These are phyloP conservation scores for Trifolium pratense DNA, from an alignment of 306 rosid genomes.

Conservation along the genomic window DNA sequence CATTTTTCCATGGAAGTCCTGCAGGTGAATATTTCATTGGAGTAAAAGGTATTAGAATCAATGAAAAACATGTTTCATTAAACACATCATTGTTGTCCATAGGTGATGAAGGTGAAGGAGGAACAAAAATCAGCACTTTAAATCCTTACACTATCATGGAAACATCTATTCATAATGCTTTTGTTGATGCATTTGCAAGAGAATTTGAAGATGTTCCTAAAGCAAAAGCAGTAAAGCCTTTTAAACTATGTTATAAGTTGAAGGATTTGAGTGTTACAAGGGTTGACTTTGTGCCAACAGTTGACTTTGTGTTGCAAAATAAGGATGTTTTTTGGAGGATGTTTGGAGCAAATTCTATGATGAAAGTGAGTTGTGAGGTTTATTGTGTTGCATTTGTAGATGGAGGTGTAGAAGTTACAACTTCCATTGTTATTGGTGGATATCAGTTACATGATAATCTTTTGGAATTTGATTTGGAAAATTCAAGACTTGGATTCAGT, in stretches of 20 bases:
- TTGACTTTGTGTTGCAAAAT: slow-evolving; percentile 54
- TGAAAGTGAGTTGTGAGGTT: slow-evolving; percentile 36
- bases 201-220: slow-evolving; percentile 16
- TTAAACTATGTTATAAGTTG: slow-evolving; percentile 42
- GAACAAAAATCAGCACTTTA: slow-evolving; percentile 56
- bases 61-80: slow-evolving; percentile 20
- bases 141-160: slow-evolving; percentile 52
- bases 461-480: slow-evolving; percentile 37
- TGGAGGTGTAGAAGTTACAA: slow-evolving; percentile 39
- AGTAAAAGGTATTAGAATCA: slow-evolving; percentile 44
- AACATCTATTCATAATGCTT: slow-evolving; percentile 44
- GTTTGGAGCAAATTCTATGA: slow-evolving; percentile 53
- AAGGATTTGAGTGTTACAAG: slow-evolving; percentile 10
- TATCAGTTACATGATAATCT: slow-evolving; percentile 50
- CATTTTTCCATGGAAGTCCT: slow-evolving; percentile 15
- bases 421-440: slow-evolving; percentile 51
- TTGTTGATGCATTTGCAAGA: slow-evolving; percentile 37
- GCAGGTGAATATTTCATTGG: slow-evolving; percentile 54
- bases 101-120: slow-evolving; percentile 49
- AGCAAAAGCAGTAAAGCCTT: slow-evolving; percentile 49
- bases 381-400: slow-evolving; percentile 51
- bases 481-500: slow-evolving; percentile 38
- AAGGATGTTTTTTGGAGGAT: slow-evolving; percentile 48
- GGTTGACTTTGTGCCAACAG: slow-evolving; percentile 44
- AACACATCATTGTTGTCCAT: slow-evolving; percentile 43